Evolutionary conservation across 2,329 filamentous ascomycete species (phyloP), one percentile per base, ranked within the genome.

Genomic region (Colletotrichum brevisporum): DNA sequence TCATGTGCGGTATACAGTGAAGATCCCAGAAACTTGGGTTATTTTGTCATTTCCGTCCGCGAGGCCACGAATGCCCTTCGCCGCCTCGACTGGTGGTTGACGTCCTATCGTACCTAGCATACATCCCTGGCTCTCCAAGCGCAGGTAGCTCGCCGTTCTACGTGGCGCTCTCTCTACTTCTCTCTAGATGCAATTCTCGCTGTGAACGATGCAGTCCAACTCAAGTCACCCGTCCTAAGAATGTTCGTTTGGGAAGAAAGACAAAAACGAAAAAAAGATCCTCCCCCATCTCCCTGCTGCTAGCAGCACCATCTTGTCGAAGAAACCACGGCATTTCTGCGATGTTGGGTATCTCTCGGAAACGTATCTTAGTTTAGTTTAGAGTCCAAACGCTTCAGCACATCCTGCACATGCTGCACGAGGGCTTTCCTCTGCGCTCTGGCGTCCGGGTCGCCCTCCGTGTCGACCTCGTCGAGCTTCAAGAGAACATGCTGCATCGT

Each of bases 381-480:
- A 12, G 84, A 83, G 76, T 96, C 93, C 67, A 95, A 77, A 31
- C 84, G 83, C 75, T 86, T 90, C 72, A 96, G 79, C 51, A 92
- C 82, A 12, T 83, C 86, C 77, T 95, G 92, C 4, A 92, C 90
- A 71, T 91, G 86, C 74, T 84, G 88, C n/a, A 95, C 91, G 58
- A 95, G 79, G 67, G 90, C 91, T 82, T 92, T 95, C 75, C 93
- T 83, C 77, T 84, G 88, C 13, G 85, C 80, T 71, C 92, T 85
- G 27, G 92, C 89, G 13, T 91, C 89, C 10, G 83, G 78, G 72
- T 93, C 89, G 5, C 92, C 92, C 55, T 91, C 90, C 0, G 90
- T 91, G 73, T 95, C 92, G 3, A 95, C 89, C 24, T 87, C 90
- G 77, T 96, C 93, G 47, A 94, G 79, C 81, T 95, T 95, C 72